Base-by-base conservation (phyloP, 2,329 filamentous ascomycete genomes). In the Paradendryphiella salina region DNA sequence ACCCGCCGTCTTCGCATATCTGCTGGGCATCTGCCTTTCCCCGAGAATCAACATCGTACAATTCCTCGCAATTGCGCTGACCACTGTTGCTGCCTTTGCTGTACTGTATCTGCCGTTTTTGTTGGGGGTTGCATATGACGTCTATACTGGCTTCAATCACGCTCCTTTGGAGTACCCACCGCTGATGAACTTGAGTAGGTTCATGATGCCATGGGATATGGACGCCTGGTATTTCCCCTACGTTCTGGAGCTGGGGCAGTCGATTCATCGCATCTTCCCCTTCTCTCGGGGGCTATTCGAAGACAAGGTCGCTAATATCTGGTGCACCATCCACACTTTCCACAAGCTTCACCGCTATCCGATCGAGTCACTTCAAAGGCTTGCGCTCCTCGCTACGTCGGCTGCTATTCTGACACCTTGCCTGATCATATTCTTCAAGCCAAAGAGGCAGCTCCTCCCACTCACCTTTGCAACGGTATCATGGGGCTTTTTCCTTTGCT, bases 251-350 rank as follows among this genome's bases (percentile, higher is more conserved):
- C 65, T 95, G 29, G 79, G 86, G 0, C 95, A 99, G 73, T 83
- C 91, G 63, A 76, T 96, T 9, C 90, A 96, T 71, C 87, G 94
- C n/a, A 83, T 97, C 50, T 97, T 99, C 65, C 94, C 95, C 0
- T 96, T 99, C 69, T 85, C 92, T 1, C 85, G 94, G n/a, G 94
- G 94, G 3, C 77, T 99, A 5, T 99, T 97, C 66, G 95, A 99
- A 75, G 94, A 97, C 77, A 99, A 99, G 75, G 95, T 99, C 15
- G 94, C 94, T 66, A 99, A 99, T 70, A 88, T 96, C 66, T 99
- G 94, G 94, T 99, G 94, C 70, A 87, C 91, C 4, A 80, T 93
- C 48, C 95, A 97, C 70, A 87, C 94, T 0, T 80, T 95, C 47
- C 80, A 96, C 76, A 99, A 99, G 75, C 83, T 99, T 31, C 83